Percentiles rank a stretch among this genome's conserved stretches.
Evolutionary conservation across 768 basidiomycete genomes (phyloP).

Genomic region (Xerocomus brunneocitrinus): DNA sequence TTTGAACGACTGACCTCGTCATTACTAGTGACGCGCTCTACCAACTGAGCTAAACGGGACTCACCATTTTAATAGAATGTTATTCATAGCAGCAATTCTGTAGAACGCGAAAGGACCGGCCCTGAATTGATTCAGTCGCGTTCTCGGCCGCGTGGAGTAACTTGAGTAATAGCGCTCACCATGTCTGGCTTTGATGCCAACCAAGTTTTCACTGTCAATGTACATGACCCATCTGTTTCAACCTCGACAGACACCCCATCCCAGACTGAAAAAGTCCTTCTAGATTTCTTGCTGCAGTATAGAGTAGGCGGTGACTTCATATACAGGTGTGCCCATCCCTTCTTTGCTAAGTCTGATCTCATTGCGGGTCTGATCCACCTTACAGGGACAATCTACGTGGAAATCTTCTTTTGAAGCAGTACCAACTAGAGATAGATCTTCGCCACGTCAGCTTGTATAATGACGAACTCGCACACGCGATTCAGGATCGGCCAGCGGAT

Average conservation of each 20-base stretch:
- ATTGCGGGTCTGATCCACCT: background rate
- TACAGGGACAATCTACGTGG: constrained; percentile 80
- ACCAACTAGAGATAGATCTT: constrained; percentile 83
- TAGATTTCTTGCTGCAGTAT: constrained; percentile 85
- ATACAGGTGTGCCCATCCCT: constrained; percentile 59
- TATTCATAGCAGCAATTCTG: background rate
- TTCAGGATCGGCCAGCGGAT: constrained; percentile 88
- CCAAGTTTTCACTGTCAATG: constrained; percentile 74
- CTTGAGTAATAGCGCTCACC: constrained; percentile 2
- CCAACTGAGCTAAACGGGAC: constrained; percentile 44
- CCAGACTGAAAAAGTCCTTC: constrained; percentile 72
- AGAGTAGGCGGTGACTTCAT: constrained; percentile 88
- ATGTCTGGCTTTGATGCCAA: constrained; percentile 91
- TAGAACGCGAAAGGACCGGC: constrained; percentile 27
- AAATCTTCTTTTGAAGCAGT: constrained; percentile 84
- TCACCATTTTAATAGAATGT: background rate
- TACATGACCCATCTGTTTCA: constrained; percentile 57
- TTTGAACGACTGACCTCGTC: constrained; percentile 41
- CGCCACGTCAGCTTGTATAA: constrained; percentile 78
- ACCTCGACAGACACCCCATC: constrained; percentile 68
- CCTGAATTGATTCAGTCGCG: constrained; percentile 25
- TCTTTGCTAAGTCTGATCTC: background rate
- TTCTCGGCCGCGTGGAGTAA: background rate
- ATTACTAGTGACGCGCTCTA: constrained; percentile 50
- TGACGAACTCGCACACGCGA: constrained; percentile 87